Base-by-base conservation (phyloP, 345 rosid genomes). In the Eucalyptus regnans region DNA sequence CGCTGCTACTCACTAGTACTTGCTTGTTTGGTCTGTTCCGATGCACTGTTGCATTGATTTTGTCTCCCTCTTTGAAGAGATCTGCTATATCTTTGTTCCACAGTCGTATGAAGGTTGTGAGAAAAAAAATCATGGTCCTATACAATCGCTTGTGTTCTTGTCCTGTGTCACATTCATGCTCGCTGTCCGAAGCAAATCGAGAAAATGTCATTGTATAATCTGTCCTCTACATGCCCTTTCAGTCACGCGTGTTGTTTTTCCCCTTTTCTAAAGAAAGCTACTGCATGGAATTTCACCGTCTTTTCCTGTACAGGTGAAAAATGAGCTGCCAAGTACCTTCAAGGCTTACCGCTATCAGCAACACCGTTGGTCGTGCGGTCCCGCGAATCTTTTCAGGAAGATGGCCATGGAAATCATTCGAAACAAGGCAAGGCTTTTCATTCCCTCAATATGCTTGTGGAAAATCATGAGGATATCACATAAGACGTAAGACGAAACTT, bases 361-460 rank as follows among this genome's bases (percentile, higher is more conserved):
- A 86, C 99, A 97, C 86, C 92, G 99, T 3, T 97, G 99, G 99
- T 97, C 99, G 23, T 97, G 99, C 88, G 99, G 99, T 91, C 99
- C 99, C 37, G 99, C 99, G 58, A 97, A 97, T 86, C 98, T 97
- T 56, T 97, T 95, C 95, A 94, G 97, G 94, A 96, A 97, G 94
- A 96, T 96, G 99, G 89, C 93, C n/a, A 79, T 91, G 90, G 99
- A 97, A 92, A 96, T 97, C 87, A 90, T 96, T 27, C 92, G 86
- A 88, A 97, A 97, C 91, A 94, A 96, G 95, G 99, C 94, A 22
- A 68, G 86, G 54, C 25, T 41, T 7, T 23, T 84, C 7, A 27
- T 79, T 29, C 80, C 25, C 41, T 29, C 2, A 4, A 56, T 44
- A 56, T 86, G 88, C 12, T 20, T 48, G 50, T 20, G 48, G 48